phyloP scores from a whole-genome alignment of 768 basidiomycete genomes.

The Mycena capillaripes region DNA sequence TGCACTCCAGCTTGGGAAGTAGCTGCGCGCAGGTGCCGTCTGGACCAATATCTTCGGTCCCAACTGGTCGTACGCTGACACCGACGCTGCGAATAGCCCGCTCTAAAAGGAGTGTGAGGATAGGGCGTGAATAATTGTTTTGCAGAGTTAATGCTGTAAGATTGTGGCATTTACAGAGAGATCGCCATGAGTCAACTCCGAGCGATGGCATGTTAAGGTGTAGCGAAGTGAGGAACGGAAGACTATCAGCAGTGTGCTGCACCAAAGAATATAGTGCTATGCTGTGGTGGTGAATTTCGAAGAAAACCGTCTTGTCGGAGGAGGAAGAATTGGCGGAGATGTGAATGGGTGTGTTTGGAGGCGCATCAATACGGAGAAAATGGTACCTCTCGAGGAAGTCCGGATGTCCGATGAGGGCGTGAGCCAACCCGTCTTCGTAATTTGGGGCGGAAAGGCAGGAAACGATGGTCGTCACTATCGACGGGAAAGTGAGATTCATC shows the following conservation, averaged over 20 bases:
- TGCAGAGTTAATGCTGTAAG: background rate
- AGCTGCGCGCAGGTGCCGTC: background rate
- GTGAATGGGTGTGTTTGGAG: background rate
- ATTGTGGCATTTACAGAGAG: background rate
- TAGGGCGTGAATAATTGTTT: background rate
- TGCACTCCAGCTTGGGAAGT: constrained; percentile 2
- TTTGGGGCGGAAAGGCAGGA: background rate
- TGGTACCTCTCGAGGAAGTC: background rate
- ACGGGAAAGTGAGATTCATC: constrained; percentile 8
- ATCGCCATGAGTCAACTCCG: background rate
- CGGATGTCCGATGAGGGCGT: background rate
- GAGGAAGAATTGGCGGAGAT: background rate
- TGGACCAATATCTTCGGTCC: background rate
- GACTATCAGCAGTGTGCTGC: too few relatives aligned
- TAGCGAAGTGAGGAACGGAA: background rate
- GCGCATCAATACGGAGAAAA: constrained; percentile 3
- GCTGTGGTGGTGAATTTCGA: background rate
- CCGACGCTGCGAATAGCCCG: background rate
- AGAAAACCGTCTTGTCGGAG: background rate
- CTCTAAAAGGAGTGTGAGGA: background rate
- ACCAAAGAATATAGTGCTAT: background rate
- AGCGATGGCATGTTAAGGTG: background rate
- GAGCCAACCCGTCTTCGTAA: background rate
- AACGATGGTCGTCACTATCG: background rate
- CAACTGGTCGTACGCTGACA: background rate